Percentiles rank a stretch among this genome's conserved stretches.
Conservation (phyloP, 1,139 yeast species). For the Pichia inconspicua region DNA sequence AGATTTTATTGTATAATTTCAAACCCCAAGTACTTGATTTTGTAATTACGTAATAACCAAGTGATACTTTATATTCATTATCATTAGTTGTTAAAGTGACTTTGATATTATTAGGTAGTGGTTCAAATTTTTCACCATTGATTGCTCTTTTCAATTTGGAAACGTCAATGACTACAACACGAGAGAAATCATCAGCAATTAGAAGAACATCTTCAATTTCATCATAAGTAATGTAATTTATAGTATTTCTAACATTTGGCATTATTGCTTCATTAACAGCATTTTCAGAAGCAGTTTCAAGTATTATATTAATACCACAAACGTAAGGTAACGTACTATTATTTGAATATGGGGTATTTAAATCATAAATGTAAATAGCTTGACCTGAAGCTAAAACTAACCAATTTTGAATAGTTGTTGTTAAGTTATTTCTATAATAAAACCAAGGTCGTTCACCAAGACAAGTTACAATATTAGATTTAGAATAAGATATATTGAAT, state of each 20-base stretch:
- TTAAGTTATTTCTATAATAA: constrained; percentile 5
- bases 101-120: constrained; percentile 33
- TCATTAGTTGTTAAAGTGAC: constrained; percentile 28
- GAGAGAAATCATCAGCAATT: neutral
- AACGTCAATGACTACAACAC: neutral
- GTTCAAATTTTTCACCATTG: constrained; percentile 15
- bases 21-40: constrained; percentile 56
- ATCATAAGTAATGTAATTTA: constrained; percentile 3
- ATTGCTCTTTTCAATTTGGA: neutral
- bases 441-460: neutral
- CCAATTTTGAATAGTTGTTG: constrained; percentile 29
- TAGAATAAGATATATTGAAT: no score
- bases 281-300: neutral
- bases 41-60: constrained; percentile 24
- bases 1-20: constrained; percentile 35
- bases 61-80: constrained; percentile 24
- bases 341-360: no score
- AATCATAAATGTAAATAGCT: neutral
- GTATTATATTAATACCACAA: neutral
- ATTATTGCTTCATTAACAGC: neutral
- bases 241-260: neutral
- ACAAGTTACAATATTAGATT: neutral
- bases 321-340: no score
- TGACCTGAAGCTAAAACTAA: constrained; percentile 15
- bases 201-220: constrained; percentile 1